Evolutionary conservation across 2,329 filamentous ascomycete species (phyloP).

Genomic region (Trichoderma cornu-damae): DNA sequence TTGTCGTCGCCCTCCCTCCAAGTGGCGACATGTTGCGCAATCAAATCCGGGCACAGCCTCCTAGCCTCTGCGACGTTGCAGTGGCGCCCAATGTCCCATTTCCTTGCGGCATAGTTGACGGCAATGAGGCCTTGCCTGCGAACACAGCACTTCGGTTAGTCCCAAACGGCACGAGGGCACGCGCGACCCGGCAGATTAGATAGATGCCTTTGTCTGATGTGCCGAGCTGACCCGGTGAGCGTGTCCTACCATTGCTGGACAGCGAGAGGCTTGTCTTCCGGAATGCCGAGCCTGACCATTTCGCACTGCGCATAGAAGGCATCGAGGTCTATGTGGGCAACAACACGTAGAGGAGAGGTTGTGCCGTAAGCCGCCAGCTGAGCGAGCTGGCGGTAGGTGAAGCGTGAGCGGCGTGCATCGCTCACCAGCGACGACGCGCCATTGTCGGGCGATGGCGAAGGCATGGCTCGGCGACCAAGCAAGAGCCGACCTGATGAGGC

Average conservation of each 20-base stretch:
- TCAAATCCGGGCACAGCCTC: slow-evolving; percentile 77
- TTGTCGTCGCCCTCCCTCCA: slow-evolving; percentile 87
- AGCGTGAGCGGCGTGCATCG: slow-evolving; percentile 54
- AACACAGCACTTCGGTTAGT: neutral
- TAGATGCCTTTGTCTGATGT: too few species aligned
- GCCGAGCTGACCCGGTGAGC: too few species aligned
- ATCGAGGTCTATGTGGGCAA: slow-evolving; percentile 92
- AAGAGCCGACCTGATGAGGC: neutral
- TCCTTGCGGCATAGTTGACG: slow-evolving; percentile 87
- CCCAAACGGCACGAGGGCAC: too few species aligned
- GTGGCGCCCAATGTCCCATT: slow-evolving; percentile 73
- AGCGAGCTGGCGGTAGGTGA: slow-evolving; percentile 77
- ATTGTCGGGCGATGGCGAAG: slow-evolving; percentile 23
- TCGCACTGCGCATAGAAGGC: slow-evolving; percentile 98
- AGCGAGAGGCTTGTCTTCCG: slow-evolving; percentile 74
- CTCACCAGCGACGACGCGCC: slow-evolving; percentile 28
- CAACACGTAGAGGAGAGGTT: slow-evolving; percentile 73
- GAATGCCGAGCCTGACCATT: slow-evolving; percentile 73
- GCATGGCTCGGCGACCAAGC: slow-evolving; percentile 20
- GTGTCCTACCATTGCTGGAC: slow-evolving; percentile 83
- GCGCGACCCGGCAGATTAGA: too few species aligned
- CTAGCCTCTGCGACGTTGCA: slow-evolving; percentile 75
- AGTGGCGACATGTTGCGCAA: slow-evolving; percentile 88
- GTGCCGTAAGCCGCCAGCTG: slow-evolving; percentile 67
- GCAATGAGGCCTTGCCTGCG: slow-evolving; percentile 86